These are phyloP conservation scores for Apostasia ramifera DNA, from an alignment of 106 monocot genomes.

Conservation along the genomic window DNA sequence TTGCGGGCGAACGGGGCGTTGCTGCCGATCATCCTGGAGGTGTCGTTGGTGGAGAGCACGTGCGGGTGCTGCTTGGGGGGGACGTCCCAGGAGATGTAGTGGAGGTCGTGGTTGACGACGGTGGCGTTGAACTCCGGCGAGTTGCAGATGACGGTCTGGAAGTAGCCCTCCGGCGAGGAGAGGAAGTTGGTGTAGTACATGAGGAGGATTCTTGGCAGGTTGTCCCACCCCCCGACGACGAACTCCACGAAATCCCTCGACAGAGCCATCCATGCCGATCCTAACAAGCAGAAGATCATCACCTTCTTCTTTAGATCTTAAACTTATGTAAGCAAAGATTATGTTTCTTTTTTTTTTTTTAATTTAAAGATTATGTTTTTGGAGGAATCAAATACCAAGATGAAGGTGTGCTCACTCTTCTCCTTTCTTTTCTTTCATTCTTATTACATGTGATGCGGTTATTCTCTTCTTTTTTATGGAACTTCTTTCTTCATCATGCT, in stretches of 20 bases:
- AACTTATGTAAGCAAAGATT: too few relatives aligned
- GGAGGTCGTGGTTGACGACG: slow-evolving; percentile 74
- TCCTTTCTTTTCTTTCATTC: too few relatives aligned
- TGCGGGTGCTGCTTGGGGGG: slow-evolving; percentile 86
- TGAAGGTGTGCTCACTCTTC: too few relatives aligned
- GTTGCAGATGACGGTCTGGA: slow-evolving; percentile 82
- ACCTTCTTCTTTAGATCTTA: too few relatives aligned
- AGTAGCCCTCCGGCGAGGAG: slow-evolving; percentile 87
- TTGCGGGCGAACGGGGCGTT: slow-evolving; percentile 76
- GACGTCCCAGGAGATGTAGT: slow-evolving; percentile 72
- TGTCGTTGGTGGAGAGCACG: slow-evolving; percentile 29
- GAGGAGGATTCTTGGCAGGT: slow-evolving; percentile 73
- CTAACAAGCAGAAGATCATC: slow-evolving; percentile 10
- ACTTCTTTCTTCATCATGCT: too few relatives aligned
- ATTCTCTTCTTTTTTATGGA: too few relatives aligned
- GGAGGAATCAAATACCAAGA: too few relatives aligned
- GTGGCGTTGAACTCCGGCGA: slow-evolving; percentile 34
- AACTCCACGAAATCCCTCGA: slow-evolving; percentile 65
- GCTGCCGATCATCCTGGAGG: slow-evolving; percentile 41
- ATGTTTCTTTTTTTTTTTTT: too few relatives aligned
- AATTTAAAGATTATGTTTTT: too few relatives aligned
- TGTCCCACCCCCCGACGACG: slow-evolving; percentile 85
- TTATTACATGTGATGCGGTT: too few relatives aligned
- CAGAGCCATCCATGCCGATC: slow-evolving; percentile 78
- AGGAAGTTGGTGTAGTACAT: slow-evolving; percentile 96